Conservation (phyloP, 441 rosid species). For the Croton laevigatus region DNA sequence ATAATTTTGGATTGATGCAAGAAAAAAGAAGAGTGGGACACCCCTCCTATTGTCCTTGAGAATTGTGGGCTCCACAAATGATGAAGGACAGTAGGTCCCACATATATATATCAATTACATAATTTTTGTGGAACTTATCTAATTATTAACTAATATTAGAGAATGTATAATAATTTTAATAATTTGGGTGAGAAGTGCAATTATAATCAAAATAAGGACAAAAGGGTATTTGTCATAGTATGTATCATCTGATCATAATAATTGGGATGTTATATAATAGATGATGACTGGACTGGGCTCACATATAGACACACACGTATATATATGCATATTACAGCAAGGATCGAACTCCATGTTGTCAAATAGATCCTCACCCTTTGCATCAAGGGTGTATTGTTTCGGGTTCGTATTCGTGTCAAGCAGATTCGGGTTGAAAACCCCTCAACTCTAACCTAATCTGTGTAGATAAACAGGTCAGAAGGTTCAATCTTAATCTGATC, state of each 20-base stretch:
- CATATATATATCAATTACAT: background rate
- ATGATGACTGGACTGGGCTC: slow-evolving; percentile 47
- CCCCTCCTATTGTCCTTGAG: slow-evolving; percentile 10
- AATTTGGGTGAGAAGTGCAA: slow-evolving; percentile 24
- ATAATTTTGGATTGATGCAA: slow-evolving; percentile 25
- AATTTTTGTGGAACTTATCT: slow-evolving; percentile 23
- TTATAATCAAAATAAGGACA: slow-evolving; percentile 42
- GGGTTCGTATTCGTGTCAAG: too few relatives aligned
- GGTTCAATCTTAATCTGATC: too few relatives aligned
- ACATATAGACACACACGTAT: background rate
- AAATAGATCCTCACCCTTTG: too few relatives aligned
- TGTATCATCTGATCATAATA: slow-evolving; percentile 35
- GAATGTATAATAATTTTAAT: slow-evolving; percentile 1
- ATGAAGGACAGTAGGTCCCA: slow-evolving; percentile 30
- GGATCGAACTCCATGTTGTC: too few relatives aligned
- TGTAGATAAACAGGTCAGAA: too few relatives aligned
- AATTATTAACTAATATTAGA: slow-evolving; percentile 15
- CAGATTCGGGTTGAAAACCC: too few relatives aligned
- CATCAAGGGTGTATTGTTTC: too few relatives aligned
- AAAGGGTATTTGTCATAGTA: slow-evolving; percentile 38
- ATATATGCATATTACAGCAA: background rate
- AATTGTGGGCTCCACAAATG: slow-evolving; percentile 36
- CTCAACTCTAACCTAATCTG: too few relatives aligned
- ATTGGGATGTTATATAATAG: slow-evolving; percentile 30
- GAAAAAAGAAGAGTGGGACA: slow-evolving; percentile 5